Percentiles rank a stretch among this genome's conserved stretches.
Conservation (phyloP, 2,329 filamentous ascomycete genomes). For the Pseudonectria foliicola region DNA sequence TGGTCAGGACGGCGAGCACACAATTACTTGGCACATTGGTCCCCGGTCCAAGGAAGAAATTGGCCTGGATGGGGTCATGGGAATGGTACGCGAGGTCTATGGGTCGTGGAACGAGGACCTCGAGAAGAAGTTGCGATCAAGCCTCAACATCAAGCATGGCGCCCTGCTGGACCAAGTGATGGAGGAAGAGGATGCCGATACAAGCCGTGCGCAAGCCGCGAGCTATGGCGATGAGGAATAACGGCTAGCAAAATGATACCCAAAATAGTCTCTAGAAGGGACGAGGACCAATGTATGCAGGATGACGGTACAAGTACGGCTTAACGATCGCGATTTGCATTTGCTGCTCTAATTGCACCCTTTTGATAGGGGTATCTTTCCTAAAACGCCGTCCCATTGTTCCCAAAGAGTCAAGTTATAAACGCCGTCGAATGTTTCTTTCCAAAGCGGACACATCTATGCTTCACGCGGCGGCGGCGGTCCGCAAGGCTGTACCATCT, state of each 20-base stretch:
- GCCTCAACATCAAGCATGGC: constrained; percentile 44
- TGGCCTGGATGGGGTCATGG: constrained; percentile 65
- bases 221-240: constrained; percentile 4
- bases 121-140: constrained; percentile 53
- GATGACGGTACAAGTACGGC: no score
- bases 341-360: neutral
- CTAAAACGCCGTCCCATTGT: constrained; percentile 14
- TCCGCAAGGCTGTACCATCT: constrained; percentile 59
- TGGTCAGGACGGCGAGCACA: constrained; percentile 60
- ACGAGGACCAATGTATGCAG: neutral
- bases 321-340: neutral
- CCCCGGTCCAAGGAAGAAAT: constrained; percentile 82
- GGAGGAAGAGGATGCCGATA: constrained; percentile 10
- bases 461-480: constrained; percentile 51
- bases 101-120: constrained; percentile 46
- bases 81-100: constrained; percentile 58
- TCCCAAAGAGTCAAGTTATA: constrained; percentile 2
- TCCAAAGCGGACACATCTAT: neutral
- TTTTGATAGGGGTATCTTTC: constrained; percentile 17
- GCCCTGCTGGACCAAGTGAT: constrained; percentile 16
- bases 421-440: constrained; percentile 2
- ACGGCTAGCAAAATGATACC: constrained; percentile 14
- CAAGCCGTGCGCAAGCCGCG: constrained; percentile 7
- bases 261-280: constrained; percentile 4
- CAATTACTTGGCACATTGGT: constrained; percentile 76